Base-by-base conservation (phyloP, 495 filamentous ascomycete species). In the Podospora australis region DNA sequence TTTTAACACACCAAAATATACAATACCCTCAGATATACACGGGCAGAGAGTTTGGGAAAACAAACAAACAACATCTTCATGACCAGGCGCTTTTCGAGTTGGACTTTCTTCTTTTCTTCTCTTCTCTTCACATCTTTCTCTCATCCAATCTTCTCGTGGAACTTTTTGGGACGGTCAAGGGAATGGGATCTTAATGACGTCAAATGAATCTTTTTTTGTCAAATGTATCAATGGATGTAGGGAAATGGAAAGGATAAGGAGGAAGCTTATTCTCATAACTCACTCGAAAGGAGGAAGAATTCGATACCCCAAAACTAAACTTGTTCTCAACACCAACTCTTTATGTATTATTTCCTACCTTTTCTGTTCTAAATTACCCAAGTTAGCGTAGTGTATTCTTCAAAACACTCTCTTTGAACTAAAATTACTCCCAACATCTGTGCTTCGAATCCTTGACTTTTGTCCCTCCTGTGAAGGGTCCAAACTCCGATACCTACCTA, bases 311-410 rank as follows among this genome's bases (percentile, higher is more conserved):
- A n/a, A 30, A 30, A 7, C 28, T 30, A 44, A 48, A 42, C 42
- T 42, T 53, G 44, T 53, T 39, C 39, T 49, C 45, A 44, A 25
- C 46, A 44, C 45, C 26, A 29, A 17, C 2, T 30, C 39, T 48
- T 46, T 39, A n/a, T n/a, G n/a, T n/a, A n/a, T n/a, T n/a, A n/a
- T n/a, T n/a, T n/a, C n/a, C n/a, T n/a, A n/a, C n/a, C n/a, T n/a
- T n/a, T n/a, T n/a, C n/a, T n/a, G n/a, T n/a, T n/a, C n/a, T n/a
- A n/a, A n/a, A n/a, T n/a, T n/a, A n/a, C n/a, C n/a, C n/a, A n/a
- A n/a, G n/a, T n/a, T n/a, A n/a, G n/a, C n/a, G n/a, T n/a, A n/a
- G n/a, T n/a, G n/a, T n/a, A n/a, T n/a, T n/a, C n/a, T n/a, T n/a
- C n/a, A n/a, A n/a, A n/a, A n/a, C n/a, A n/a, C n/a, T n/a, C n/a